Evolutionary conservation across 805 yeast species (phyloP).

Genomic region (Cephaloascus albidus): DNA sequence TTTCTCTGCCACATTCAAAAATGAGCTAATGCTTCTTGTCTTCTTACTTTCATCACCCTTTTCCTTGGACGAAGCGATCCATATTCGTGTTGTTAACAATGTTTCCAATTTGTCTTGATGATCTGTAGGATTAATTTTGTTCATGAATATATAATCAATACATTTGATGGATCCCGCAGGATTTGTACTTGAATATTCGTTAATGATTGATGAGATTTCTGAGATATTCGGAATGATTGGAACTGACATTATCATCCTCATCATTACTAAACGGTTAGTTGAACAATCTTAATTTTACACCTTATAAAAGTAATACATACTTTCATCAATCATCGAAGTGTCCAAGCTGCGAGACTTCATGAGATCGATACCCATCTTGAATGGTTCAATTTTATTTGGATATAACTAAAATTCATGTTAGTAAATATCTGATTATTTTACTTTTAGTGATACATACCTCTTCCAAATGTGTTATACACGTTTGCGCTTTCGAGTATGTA

Average conservation of each 20-base stretch:
- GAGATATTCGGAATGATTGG: constrained; percentile 12
- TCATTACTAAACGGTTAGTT: too few relatives aligned
- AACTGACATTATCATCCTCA: constrained; percentile 23
- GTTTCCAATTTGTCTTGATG: constrained; percentile 12
- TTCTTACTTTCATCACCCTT: constrained; percentile 8
- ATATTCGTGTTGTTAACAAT: constrained; percentile 13
- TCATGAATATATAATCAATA: constrained; percentile 21
- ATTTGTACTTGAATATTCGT: constrained; percentile 13
- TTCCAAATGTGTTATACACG: constrained; percentile 12
- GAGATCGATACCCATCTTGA: constrained; percentile 14
- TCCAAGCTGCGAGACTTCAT: constrained; percentile 5
- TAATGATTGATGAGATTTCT: constrained; percentile 13
- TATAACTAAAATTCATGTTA: too few relatives aligned
- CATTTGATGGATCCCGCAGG: constrained; percentile 18
- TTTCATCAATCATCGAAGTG: too few relatives aligned
- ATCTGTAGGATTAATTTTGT: constrained; percentile 13
- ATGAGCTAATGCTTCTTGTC: constrained; percentile 10
- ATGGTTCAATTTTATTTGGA: constrained; percentile 18
- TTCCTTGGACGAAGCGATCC: constrained; percentile 11
- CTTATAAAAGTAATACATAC: too few relatives aligned
- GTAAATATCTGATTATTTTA: too few relatives aligned
- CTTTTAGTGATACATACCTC: too few relatives aligned
- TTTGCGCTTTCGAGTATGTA: constrained; percentile 12
- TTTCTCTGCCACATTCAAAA: constrained; percentile 16
- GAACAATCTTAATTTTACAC: too few relatives aligned